Evolutionary conservation across 805 yeast genomes (phyloP).

Genomic region (Starmera dryadoides): DNA sequence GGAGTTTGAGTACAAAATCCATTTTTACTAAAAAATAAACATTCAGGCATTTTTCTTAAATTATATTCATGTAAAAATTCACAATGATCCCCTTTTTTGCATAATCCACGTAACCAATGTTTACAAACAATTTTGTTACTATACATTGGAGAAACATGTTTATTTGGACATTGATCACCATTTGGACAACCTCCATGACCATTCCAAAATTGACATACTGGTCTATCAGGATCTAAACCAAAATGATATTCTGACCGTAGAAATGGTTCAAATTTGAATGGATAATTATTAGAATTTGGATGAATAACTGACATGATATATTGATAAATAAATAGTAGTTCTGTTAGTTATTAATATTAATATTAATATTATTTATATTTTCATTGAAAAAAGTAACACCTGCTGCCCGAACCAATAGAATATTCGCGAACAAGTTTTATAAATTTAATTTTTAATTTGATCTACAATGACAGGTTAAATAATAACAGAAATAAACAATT

Average conservation of each 20-base stretch:
- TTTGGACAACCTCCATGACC: slow-evolving; percentile 75
- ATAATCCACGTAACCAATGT: slow-evolving; percentile 96
- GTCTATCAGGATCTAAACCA: slow-evolving; percentile 84
- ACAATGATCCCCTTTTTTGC: slow-evolving; percentile 94
- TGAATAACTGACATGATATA: slow-evolving; percentile 28
- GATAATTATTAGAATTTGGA: slow-evolving; percentile 31
- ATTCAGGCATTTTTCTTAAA: slow-evolving; percentile 92
- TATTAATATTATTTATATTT: too few species aligned
- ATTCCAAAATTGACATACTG: slow-evolving; percentile 69
- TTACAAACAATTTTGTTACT: slow-evolving; percentile 86
- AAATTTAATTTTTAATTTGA: not conserved
- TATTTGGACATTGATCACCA: slow-evolving; percentile 80
- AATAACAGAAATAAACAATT: too few species aligned
- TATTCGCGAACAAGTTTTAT: slow-evolving; percentile 8
- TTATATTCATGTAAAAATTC: slow-evolving; percentile 95
- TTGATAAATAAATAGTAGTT: slow-evolving; percentile 1
- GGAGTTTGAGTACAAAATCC: slow-evolving; percentile 89
- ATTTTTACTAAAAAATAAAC: slow-evolving; percentile 72
- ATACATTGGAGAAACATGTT: slow-evolving; percentile 66
- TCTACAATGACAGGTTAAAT: too few species aligned
- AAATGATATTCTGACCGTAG: slow-evolving; percentile 73
- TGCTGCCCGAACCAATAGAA: slow-evolving; percentile 3
- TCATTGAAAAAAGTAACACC: not conserved
- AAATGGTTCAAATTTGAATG: slow-evolving; percentile 74
- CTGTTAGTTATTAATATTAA: not conserved